Base-by-base conservation (phyloP, 2,329 filamentous ascomycete genomes). In the Colletotrichum viniferum region DNA sequence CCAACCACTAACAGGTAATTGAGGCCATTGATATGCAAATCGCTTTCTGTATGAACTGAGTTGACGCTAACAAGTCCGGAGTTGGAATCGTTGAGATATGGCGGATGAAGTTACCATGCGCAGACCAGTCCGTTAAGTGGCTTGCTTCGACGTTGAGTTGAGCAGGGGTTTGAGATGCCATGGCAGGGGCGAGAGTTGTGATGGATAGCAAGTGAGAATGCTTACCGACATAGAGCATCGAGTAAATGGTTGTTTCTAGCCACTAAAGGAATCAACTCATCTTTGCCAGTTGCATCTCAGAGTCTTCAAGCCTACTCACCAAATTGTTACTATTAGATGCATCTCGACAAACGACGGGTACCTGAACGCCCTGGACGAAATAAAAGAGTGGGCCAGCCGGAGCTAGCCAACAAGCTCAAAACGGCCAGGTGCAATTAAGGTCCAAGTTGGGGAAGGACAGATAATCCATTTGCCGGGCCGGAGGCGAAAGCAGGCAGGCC, bases 381-480 rank as follows among this genome's bases (percentile, higher is more conserved):
- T n/a, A n/a, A 60, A 38, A 43, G 14, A 34, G 48, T 65, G 66
- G 71, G n/a, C 48, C 32, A 24, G 28, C n/a, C 2, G 24, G 24
- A 64, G 56, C 32, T 48, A 63, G 64, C 65, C 70, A 69, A 62
- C 36, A 55, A 30, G 64, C 71, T 69, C 71, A 68, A 73, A 62
- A 52, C 62, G 63, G 55, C 56, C 30, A 32, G 60, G 56, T 28
- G 32, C 36, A 68, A 58, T 12, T 56, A 68, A 21, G 24, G 62
- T 68, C 38, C 56, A 48, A 66, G 69, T 63, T 61, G 75, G 66
- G 71, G 62, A 71, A 77, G 75, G 75, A 77, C 75, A 77, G 72
- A 77, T 77, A 77, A 66, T 72, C 67, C 72, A 69, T 71, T 77
- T 76, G 75, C 75, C 75, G 72, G 30, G 28, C 32, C 28, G 60